Percentiles rank a stretch among this genome's conserved stretches.
Conservation (phyloP, 73 alveolate species). For the Symbiodinium pilosum region DNA sequence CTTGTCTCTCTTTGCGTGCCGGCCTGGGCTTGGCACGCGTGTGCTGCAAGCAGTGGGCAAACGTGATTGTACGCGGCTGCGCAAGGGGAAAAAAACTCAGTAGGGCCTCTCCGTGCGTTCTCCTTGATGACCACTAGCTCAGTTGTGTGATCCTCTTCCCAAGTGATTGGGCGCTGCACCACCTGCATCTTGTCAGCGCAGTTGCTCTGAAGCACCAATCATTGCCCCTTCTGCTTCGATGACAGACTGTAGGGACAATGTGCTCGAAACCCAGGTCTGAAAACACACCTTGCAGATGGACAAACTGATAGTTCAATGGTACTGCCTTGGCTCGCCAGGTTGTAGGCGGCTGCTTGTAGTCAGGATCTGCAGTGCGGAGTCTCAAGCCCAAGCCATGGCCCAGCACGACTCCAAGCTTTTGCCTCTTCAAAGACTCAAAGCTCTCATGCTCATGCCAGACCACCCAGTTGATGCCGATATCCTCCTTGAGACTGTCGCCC, state of each 20-base stretch:
- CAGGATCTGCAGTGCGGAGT: not conserved
- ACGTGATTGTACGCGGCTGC: not conserved
- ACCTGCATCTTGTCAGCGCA: not conserved
- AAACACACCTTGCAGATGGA: not conserved
- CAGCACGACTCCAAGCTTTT: not conserved
- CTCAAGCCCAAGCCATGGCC: not conserved
- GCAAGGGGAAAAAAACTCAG: not conserved
- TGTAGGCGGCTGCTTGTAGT: not conserved
- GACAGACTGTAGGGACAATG: not conserved
- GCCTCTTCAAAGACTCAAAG: not conserved
- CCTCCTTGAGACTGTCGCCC: not conserved
- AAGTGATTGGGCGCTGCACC: not conserved
- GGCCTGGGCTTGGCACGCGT: not conserved
- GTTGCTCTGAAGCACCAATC: not conserved
- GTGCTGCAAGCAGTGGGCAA: not conserved
- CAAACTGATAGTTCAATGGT: not conserved
- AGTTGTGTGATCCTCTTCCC: not conserved
- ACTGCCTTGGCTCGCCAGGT: not conserved
- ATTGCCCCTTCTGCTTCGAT: not conserved
- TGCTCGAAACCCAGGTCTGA: not conserved
- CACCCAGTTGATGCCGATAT: not conserved
- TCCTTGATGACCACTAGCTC: not conserved
- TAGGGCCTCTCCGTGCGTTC: not conserved
- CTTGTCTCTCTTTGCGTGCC: not conserved
- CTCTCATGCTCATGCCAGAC: not conserved